A percentile compares a stretch with the other conserved stretches of the same genome.
Conservation (phyloP, 2,329 filamentous ascomycete genomes). For the Rhytidhysteron rufulum region DNA sequence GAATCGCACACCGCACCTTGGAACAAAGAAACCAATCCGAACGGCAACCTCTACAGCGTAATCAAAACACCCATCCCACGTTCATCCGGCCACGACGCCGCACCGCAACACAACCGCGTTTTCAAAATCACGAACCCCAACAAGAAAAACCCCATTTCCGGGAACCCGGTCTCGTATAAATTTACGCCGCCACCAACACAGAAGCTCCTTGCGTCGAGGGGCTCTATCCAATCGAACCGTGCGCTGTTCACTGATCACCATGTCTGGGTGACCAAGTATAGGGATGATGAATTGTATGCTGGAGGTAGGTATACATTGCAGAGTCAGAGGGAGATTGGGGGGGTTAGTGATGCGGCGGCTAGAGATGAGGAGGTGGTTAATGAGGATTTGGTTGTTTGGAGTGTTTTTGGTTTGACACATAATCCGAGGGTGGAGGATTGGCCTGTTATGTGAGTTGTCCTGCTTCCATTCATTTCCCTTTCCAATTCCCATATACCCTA, state of each 20-base stretch:
- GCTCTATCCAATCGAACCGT: slow-evolving; percentile 43
- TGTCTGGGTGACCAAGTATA: slow-evolving; percentile 53
- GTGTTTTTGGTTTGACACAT: slow-evolving; percentile 49
- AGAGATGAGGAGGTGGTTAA: slow-evolving; percentile 41
- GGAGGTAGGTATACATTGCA: slow-evolving; percentile 48
- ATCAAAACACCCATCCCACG: slow-evolving; percentile 45
- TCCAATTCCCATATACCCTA: too few species aligned
- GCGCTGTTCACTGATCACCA: slow-evolving; percentile 50
- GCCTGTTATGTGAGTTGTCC: slow-evolving; percentile 40
- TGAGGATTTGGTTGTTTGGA: slow-evolving; percentile 50
- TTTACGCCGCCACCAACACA: slow-evolving; percentile 47
- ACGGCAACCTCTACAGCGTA: slow-evolving; percentile 59
- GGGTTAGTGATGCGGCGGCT: slow-evolving; percentile 42
- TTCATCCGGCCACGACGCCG: slow-evolving; percentile 51
- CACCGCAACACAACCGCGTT: slow-evolving; percentile 51
- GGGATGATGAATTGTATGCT: slow-evolving; percentile 50
- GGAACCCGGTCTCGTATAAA: slow-evolving; percentile 47
- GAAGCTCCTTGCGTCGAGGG: slow-evolving; percentile 46
- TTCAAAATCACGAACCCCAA: slow-evolving; percentile 53
- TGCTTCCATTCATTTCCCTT: neutral
- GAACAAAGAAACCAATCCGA: slow-evolving; percentile 55
- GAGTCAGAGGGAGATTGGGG: slow-evolving; percentile 40
- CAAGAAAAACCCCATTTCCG: slow-evolving; percentile 43
- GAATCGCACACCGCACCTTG: slow-evolving; percentile 50
- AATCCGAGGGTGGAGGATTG: slow-evolving; percentile 51